Evolutionary conservation across 495 filamentous ascomycete genomes (phyloP).

Genomic region (Annulohypoxylon moriforme): DNA sequence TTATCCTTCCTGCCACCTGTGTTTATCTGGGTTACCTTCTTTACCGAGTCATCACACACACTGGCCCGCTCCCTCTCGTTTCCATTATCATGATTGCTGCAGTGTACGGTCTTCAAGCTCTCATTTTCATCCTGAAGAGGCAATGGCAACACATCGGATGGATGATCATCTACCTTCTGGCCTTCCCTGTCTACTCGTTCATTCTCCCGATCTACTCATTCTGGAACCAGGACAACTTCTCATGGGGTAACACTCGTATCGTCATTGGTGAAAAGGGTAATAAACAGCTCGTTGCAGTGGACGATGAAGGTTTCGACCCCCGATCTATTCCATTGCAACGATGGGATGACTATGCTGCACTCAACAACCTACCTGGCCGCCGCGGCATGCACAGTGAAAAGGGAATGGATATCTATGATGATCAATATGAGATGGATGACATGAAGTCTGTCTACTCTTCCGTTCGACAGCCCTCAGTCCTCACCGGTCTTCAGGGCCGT

Average conservation of each 20-base stretch:
- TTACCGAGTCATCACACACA: slow-evolving; percentile 76
- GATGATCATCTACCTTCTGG: slow-evolving; percentile 98
- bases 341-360: slow-evolving; percentile 97
- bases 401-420: slow-evolving; percentile 68
- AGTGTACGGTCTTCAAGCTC: slow-evolving; percentile 93
- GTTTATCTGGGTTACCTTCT: slow-evolving; percentile 91
- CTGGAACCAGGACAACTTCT: slow-evolving; percentile 99
- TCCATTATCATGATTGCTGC: slow-evolving; percentile 88
- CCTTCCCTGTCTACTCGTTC: slow-evolving; percentile 94
- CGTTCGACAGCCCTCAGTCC: slow-evolving; percentile 89
- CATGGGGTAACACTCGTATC: slow-evolving; percentile 97
- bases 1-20: slow-evolving; percentile 92
- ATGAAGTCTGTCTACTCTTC: slow-evolving; percentile 97
- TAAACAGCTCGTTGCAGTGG: slow-evolving; percentile 86
- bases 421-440: slow-evolving; percentile 94
- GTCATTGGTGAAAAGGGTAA: slow-evolving; percentile 93
- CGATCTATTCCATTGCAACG: slow-evolving; percentile 91
- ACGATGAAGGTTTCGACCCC: slow-evolving; percentile 90
- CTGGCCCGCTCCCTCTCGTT: slow-evolving; percentile 83
- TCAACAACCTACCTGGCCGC: slow-evolving; percentile 90
- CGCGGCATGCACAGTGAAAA: slow-evolving; percentile 81
- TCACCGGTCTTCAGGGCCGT: slow-evolving; percentile 83
- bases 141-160: slow-evolving; percentile 98
- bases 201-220: slow-evolving; percentile 95
- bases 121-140: slow-evolving; percentile 95